Evolutionary conservation across 202 grass and related monocot genomes (phyloP), one percentile per base, ranked within the genome.

Genomic region (Eragrostis tef): DNA sequence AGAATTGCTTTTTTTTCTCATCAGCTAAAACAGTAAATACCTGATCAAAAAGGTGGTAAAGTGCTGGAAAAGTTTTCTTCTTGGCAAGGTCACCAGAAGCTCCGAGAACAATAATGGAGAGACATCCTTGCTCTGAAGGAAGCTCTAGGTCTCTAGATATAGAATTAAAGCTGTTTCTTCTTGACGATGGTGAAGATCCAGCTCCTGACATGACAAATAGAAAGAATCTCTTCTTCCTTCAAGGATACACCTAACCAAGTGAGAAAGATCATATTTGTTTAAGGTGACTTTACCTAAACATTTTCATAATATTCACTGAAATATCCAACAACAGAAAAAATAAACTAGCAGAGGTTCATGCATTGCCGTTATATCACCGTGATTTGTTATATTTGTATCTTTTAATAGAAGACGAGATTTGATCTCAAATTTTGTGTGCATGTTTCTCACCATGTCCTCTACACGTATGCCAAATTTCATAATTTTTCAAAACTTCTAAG

Each of bases 61-160:
- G 92, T 75, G 96, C 96, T 17, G 96, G 96, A 88, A 99, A 99
- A 17, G 96, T 99, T 84, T 99, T 99, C 89, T 96, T 99, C 87
- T 99, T 99, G 71, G 96, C 96, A 79, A 99, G 91, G 79, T 99
- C 96, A 73, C 96, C 96, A 27, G 96, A 99, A 85, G 96, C 96
- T 58, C 96, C 96, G 59, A 99, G 96, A 54, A 99, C 96, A 68
- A 99, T 48, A 78, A 99, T 91, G 3, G 96, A 93, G 73, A 99
- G 93, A 44, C 74, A 96, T 9, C 91, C 93, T 77, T 84, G 75
- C 56, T 92, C 93, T 42, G 63, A 26, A 71, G 89, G 58, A 82
- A 91, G 87, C 50, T 84, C 87, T 31, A 86, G 71, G 26, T 93
- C 92, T 74, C 83, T 99, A 34, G 90, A 84, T 67, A 96, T 90